These are phyloP conservation scores for Neopestalotiopsis clavispora DNA, from an alignment of 2,329 filamentous ascomycete genomes.

Conservation along the genomic window DNA sequence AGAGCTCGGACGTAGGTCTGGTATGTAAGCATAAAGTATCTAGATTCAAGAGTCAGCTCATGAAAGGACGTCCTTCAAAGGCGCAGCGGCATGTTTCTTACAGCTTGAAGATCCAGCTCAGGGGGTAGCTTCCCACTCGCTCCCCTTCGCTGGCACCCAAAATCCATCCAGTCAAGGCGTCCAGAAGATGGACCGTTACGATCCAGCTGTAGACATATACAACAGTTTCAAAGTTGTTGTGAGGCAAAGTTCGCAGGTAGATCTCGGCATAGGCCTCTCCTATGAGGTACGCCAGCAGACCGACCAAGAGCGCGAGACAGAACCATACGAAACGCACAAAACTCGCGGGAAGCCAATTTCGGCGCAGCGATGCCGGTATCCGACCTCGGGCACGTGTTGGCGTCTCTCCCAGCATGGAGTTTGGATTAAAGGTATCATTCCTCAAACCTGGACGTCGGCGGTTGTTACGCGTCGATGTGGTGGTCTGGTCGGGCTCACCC, in stretches of 20 bases:
- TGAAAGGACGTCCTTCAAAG: neutral
- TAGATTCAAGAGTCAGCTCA: constrained; percentile 32
- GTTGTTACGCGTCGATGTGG: constrained; percentile 41
- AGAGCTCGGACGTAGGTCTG: constrained; percentile 73
- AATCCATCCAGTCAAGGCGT: constrained; percentile 70
- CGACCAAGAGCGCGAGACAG: constrained; percentile 66
- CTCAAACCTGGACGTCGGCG: constrained; percentile 42
- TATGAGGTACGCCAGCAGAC: constrained; percentile 68
- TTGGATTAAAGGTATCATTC: constrained; percentile 43
- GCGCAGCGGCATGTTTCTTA: constrained; percentile 38
- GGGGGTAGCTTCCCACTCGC: constrained; percentile 70
- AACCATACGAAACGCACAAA: constrained; percentile 75
- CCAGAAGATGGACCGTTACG: constrained; percentile 67
- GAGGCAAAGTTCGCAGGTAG: constrained; percentile 69
- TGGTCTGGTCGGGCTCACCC: constrained; percentile 52
- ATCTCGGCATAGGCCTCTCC: constrained; percentile 74
- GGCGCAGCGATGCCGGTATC: constrained; percentile 44
- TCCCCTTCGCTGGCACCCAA: constrained; percentile 69
- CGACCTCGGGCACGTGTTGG: constrained; percentile 27
- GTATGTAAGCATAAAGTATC: constrained; percentile 72
- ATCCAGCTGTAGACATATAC: constrained; percentile 76
- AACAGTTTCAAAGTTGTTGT: constrained; percentile 69
- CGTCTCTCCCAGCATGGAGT: constrained; percentile 30
- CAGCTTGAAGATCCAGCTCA: constrained; percentile 75
- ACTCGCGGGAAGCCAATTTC: constrained; percentile 66